Evolutionary conservation across 495 filamentous ascomycete genomes (phyloP), one percentile per base, ranked within the genome.

Genomic region (Xylona heveae): DNA sequence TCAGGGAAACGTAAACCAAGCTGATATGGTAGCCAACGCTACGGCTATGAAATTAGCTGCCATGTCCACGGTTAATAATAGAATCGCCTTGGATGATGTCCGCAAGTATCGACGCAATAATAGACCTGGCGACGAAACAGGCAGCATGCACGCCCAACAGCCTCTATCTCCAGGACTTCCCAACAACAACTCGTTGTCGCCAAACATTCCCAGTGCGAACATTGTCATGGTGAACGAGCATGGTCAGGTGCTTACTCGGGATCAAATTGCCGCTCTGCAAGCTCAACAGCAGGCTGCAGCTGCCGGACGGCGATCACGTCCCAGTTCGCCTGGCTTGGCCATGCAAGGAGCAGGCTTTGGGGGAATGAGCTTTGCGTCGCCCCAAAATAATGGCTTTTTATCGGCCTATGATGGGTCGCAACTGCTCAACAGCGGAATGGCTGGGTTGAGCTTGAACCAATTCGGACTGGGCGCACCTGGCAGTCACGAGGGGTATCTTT

Each of bases 31-130:
- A 34, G 88, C 88, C 27, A 95, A 95, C 49, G 90, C 88, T 6
- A 95, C 88, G 6, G 88, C 88, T 10, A 97, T 97, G 88, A 97
- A 95, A 53, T 66, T 97, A 25, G 88, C 88, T 33, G 88, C 88
- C 13, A 58, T 97, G 23, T 94, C 85, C 7, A 97, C 88, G 3
- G 88, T 97, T 34, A 95, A 94, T 56, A 95, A 95, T 52, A 78
- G 88, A 13, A 93, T 97, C 46, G 85, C 91, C 22, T 62, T 97
- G 38, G 88, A 97, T 40, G 84, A 94, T 52, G 83, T 81, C 31
- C 78, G 81, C 38, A 92, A 92, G 51, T 94, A 84, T 51, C 79
- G 84, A 30, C 72, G 84, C 36, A 72, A 80, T 46, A 73, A 85
- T 37, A 93, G 83, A n/a, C 30, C 30, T 36, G 83, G 84, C 41